These are phyloP conservation scores for Tetracladium marchalianum DNA, from an alignment of 495 filamentous ascomycete genomes.

Conservation along the genomic window DNA sequence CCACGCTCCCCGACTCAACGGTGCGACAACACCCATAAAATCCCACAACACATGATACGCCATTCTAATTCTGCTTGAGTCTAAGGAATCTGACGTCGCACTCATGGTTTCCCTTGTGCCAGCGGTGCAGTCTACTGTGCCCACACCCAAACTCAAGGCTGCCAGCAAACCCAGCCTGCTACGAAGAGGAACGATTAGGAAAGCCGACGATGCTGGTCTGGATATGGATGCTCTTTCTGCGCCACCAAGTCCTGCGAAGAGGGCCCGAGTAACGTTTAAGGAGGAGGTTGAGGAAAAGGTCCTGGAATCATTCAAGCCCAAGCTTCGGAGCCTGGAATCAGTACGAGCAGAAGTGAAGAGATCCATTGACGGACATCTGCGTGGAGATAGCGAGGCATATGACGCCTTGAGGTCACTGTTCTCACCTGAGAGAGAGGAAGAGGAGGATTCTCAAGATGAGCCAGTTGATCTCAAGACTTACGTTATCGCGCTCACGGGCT, in stretches of 20 bases:
- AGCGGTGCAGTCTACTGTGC: background rate
- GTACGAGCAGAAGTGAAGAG: constrained; percentile 61
- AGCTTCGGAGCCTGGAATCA: constrained; percentile 30
- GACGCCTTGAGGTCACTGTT: constrained; percentile 65
- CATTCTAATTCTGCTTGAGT: too few relatives aligned
- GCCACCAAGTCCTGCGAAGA: constrained; percentile 47
- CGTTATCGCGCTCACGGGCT: constrained; percentile 66
- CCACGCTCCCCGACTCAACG: too few relatives aligned
- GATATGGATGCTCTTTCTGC: constrained; percentile 32
- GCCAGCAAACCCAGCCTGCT: constrained; percentile 12
- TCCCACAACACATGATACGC: too few relatives aligned
- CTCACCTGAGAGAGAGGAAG: constrained; percentile 30
- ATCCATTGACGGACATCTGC: constrained; percentile 57
- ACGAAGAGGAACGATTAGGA: constrained; percentile 16
- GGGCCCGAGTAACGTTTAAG: constrained; percentile 60
- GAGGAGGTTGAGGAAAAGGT: constrained; percentile 53
- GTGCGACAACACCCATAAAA: too few relatives aligned
- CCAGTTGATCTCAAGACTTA: constrained; percentile 53
- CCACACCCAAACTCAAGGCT: background rate
- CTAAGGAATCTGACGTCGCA: background rate
- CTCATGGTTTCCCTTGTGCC: constrained; percentile 18
- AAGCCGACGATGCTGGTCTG: constrained; percentile 28
- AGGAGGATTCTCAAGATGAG: constrained; percentile 25
- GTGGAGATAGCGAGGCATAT: constrained; percentile 61
- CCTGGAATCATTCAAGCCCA: constrained; percentile 36